phyloP scores from a whole-genome alignment of 768 basidiomycete genomes.

The Mycena albidolilacea region DNA sequence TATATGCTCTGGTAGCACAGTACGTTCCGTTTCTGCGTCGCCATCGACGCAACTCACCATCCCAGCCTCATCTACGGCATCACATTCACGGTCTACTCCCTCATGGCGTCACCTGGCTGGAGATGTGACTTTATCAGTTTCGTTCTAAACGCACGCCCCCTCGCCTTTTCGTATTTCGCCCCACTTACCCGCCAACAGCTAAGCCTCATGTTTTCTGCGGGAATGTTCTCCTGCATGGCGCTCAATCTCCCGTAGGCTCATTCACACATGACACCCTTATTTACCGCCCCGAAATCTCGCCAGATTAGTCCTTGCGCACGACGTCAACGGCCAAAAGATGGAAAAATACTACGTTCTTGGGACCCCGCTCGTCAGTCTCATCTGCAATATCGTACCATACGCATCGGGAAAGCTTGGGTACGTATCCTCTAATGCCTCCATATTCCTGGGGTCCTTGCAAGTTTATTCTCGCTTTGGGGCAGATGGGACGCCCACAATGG shows the following conservation, averaged over 20 bases:
- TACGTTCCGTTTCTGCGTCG: conserved; percentile 4
- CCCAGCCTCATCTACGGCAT: conserved; percentile 15
- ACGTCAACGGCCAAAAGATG: conserved; percentile 16
- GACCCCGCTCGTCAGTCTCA: neutral
- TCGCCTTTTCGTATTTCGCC: neutral
- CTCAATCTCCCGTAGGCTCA: conserved; percentile 16
- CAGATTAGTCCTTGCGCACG: conserved; percentile 16
- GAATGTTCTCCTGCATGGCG: conserved; percentile 19
- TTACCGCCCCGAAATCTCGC: neutral
- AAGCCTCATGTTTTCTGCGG: conserved; percentile 17
- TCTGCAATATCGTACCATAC: neutral
- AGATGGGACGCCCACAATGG: conserved; percentile 4
- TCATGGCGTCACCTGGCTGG: conserved; percentile 1
- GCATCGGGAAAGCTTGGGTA: neutral
- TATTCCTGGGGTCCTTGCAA: neutral
- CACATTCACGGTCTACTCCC: neutral
- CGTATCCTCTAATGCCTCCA: neutral
- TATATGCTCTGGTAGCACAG: conserved; percentile 30
- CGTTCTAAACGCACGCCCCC: neutral
- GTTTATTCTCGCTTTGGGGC: conserved; percentile 19
- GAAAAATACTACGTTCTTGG: conserved; percentile 38
- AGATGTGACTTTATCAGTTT: neutral
- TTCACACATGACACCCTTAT: neutral
- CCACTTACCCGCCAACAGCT: neutral
- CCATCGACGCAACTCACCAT: conserved; percentile 1